Base-by-base conservation (phyloP, 2,329 filamentous ascomycete species). In the Cordyceps cicadae region DNA sequence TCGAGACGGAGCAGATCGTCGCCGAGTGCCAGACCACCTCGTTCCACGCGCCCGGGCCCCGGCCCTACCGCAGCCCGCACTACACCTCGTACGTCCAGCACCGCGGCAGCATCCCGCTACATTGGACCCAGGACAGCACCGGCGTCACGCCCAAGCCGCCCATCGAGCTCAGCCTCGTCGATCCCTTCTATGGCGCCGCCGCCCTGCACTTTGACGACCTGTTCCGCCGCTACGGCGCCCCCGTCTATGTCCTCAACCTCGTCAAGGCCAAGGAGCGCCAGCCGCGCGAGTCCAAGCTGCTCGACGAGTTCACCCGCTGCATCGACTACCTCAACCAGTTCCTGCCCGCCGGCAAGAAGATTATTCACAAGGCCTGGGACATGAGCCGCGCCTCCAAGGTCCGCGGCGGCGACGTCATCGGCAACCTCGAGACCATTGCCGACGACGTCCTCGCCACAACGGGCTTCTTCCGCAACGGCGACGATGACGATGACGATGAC, bases 11-110 rank as follows among this genome's bases (percentile, higher is more conserved):
- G 74, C 94, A 99, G 72, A 97, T 99, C 63, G 92, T 99, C 5
- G 94, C 92, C 0, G 94, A 99, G 70, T 90, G 92, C 67, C 79
- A 93, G 55, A 97, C 92, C 0, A 99, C 94, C 0, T 97, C 94
- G 0, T 97, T 99, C 67, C 94, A 99, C 75, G 88, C 90, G 3
- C 91, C 94, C 5, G 93, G 92, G 0, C 90, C 89, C 3, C 85
- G 85, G 54, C 81, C 96, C 12, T 97, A 91, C 71, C 87, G 91
- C 5, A 97, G 89, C 69, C 91, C 93, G 1, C 88, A 90, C 32
- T 97, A 93, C 72, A 97, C 94, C 4, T 97, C 94, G 0, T 97
- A 96, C 72, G 88, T 99, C 1, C 94, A 99, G 71, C 94, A 99
- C 71, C 85, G 94, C 65, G 95, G 95, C 29, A 97, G 94, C 66